Percentiles rank a stretch among this genome's conserved stretches.
phyloP scores from a whole-genome alignment of 495 filamentous ascomycete species.

The Bathelium albidoporum region DNA sequence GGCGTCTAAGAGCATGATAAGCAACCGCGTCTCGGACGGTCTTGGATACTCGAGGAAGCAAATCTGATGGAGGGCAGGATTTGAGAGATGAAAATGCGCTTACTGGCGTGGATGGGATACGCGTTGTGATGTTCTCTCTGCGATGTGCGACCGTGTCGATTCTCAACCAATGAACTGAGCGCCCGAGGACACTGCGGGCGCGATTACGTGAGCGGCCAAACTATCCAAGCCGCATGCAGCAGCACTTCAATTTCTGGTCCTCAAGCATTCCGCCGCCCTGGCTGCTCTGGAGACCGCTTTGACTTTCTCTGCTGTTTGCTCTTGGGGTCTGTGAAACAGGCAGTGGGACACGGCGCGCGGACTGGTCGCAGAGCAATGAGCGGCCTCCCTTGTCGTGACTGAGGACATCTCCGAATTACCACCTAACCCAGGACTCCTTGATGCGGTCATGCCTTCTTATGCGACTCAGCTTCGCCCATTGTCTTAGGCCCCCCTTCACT shows the following conservation, averaged over 20 bases:
- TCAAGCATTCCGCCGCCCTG: neutral
- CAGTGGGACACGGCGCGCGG: neutral
- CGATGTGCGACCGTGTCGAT: conserved; percentile 1
- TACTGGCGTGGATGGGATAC: neutral
- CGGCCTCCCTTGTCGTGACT: neutral
- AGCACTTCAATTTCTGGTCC: too few species aligned
- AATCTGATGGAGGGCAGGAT: neutral
- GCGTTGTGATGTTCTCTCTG: conserved; percentile 2
- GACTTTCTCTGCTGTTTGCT: neutral
- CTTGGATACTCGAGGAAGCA: neutral
- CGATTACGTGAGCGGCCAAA: neutral
- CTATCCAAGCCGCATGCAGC: too few species aligned
- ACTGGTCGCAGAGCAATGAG: neutral
- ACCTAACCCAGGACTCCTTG: conserved; percentile 3
- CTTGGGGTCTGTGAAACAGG: neutral
- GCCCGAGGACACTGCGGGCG: neutral
- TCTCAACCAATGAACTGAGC: neutral
- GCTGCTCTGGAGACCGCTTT: neutral
- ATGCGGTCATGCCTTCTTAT: neutral
- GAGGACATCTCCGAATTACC: neutral
- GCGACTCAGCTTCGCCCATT: neutral
- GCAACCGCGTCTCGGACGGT: neutral
- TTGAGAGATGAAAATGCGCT: neutral
- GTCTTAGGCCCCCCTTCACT: neutral
- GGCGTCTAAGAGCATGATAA: neutral